phyloP scores from a whole-genome alignment of 768 basidiomycete genomes.

The Suillus clintonianus region DNA sequence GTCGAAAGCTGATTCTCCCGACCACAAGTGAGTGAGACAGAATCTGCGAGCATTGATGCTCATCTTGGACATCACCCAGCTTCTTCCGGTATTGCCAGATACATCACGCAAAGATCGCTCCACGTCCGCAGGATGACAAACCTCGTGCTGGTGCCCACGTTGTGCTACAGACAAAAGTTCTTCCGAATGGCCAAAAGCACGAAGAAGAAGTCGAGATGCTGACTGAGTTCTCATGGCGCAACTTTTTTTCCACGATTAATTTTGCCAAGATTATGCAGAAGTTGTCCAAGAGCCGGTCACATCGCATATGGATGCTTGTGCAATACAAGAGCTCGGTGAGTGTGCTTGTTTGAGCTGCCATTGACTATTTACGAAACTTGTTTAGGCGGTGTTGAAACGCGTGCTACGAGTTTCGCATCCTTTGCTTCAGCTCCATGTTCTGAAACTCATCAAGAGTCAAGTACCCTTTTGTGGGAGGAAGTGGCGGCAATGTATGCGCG shows the following conservation, averaged over 20 bases:
- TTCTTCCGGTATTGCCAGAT: conserved; percentile 94
- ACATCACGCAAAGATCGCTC: conserved; percentile 70
- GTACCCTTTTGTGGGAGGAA: conserved; percentile 97
- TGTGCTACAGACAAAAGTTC: conserved; percentile 51
- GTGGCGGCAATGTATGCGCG: conserved; percentile 87
- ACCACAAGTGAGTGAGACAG: conserved; percentile 67
- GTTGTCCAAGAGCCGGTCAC: conserved; percentile 90
- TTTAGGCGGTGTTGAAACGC: conserved; percentile 91
- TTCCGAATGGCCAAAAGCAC: conserved; percentile 73
- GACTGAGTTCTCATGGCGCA: conserved; percentile 95
- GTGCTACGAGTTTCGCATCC: conserved; percentile 93
- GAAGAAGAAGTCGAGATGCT: conserved; percentile 92
- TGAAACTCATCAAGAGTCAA: conserved; percentile 98
- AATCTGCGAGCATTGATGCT: not conserved
- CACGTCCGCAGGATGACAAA: conserved; percentile 63
- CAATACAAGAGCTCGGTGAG: conserved; percentile 97
- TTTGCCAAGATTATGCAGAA: conserved; percentile 99
- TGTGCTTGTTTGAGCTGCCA: conserved; percentile 7
- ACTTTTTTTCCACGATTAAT: conserved; percentile 96
- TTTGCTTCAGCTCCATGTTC: conserved; percentile 88
- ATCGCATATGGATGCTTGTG: conserved; percentile 93
- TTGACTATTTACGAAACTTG: not conserved
- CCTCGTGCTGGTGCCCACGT: conserved; percentile 61
- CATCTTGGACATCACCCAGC: conserved; percentile 43
- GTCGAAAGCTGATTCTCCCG: conserved; percentile 86